These are phyloP conservation scores for Craterostigma plantagineum DNA, from an alignment of 257 asterid species.

Conservation along the genomic window DNA sequence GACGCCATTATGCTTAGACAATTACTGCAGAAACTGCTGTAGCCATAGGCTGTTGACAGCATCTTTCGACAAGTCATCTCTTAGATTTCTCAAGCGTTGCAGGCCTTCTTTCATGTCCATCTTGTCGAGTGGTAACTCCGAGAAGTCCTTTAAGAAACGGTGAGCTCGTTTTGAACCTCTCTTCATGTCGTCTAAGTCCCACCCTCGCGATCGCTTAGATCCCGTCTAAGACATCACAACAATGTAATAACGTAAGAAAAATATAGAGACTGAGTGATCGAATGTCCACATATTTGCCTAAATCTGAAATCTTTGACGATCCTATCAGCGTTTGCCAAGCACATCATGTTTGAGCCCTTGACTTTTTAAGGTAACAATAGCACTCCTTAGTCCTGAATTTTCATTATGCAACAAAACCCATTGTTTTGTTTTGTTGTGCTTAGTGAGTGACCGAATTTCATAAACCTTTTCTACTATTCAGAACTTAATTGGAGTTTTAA, in stretches of 20 bases:
- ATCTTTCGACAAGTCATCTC: constrained; percentile 52
- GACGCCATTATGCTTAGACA: no score
- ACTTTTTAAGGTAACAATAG: no score
- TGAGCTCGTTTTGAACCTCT: constrained; percentile 62
- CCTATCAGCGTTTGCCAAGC: no score
- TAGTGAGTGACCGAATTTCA: no score
- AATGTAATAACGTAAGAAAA: not conserved
- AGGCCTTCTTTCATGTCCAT: constrained; percentile 49
- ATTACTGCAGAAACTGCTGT: constrained; percentile 42
- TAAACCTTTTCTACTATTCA: not conserved
- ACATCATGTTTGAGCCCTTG: no score
- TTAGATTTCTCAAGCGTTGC: constrained; percentile 31
- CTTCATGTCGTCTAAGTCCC: constrained; percentile 37
- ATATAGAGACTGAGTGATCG: no score
- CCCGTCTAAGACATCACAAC: constrained; percentile 20
- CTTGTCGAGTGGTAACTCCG: constrained; percentile 59
- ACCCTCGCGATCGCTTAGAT: constrained; percentile 50
- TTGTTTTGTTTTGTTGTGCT: no score
- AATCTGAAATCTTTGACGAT: no score
- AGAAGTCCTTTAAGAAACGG: constrained; percentile 58
- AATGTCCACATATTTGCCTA: no score
- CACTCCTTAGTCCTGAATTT: no score
- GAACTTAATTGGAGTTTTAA: not conserved
- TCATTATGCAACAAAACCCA: no score
- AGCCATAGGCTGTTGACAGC: constrained; percentile 57